phyloP scores from a whole-genome alignment of 2,329 filamentous ascomycete genomes.

The Lasiodiplodia citricola region DNA sequence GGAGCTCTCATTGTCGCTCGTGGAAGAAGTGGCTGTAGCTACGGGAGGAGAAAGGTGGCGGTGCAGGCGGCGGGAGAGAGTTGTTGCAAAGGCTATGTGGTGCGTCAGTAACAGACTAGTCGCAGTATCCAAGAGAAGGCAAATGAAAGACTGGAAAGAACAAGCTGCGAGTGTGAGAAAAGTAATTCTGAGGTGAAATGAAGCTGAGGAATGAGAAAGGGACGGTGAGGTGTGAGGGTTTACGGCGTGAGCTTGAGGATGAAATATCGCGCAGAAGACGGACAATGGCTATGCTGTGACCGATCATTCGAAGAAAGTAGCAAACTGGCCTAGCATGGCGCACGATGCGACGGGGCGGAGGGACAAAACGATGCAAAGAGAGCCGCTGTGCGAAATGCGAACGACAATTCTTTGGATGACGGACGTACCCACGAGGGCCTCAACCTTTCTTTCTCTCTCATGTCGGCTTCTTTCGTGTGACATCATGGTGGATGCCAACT shows the following conservation, averaged over 20 bases:
- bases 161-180: background rate
- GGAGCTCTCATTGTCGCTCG: background rate
- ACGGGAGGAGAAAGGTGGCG: background rate
- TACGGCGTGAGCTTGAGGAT: background rate
- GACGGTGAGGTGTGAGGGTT: background rate
- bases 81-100: constrained; percentile 40
- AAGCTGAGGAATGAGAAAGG: background rate
- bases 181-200: background rate
- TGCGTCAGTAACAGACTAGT: constrained; percentile 13
- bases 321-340: no score
- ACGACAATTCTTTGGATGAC: no score
- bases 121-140: background rate
- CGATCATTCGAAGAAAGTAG: no score
- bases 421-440: constrained; percentile 24
- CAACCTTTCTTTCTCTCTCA: constrained; percentile 46
- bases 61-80: constrained; percentile 35
- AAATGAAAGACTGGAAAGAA: background rate
- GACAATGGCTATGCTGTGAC: background rate
- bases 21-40: constrained; percentile 28
- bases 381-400: background rate
- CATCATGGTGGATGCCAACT: background rate
- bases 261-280: background rate
- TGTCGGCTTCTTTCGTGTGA: constrained; percentile 25
- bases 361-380: background rate
- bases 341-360: no score